A percentile compares a stretch with the other conserved stretches of the same genome.
Evolutionary conservation across 164 flowering plant species (phyloP).

Genomic region (Hamamelis virginiana): DNA sequence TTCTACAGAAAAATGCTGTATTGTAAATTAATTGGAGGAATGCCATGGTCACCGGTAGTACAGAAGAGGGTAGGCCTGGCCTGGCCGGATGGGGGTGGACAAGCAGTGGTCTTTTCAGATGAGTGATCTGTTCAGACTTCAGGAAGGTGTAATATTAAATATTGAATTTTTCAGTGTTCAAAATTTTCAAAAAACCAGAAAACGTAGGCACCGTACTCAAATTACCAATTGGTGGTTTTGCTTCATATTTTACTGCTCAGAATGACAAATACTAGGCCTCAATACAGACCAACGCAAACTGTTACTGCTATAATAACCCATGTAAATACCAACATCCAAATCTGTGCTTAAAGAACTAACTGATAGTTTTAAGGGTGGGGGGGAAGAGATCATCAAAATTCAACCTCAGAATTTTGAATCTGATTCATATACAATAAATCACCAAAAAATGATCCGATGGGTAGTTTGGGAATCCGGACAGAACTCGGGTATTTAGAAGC

Average conservation of each 20-base stretch:
- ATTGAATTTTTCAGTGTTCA: too few relatives aligned
- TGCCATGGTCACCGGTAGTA: neutral
- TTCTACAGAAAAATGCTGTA: too few relatives aligned
- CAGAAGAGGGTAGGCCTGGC: constrained; percentile 5
- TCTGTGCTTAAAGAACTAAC: too few relatives aligned
- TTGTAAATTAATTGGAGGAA: too few relatives aligned
- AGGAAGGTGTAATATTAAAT: too few relatives aligned
- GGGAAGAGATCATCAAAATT: constrained; percentile 2
- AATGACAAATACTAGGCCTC: too few relatives aligned
- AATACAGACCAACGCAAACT: neutral
- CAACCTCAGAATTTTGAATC: neutral
- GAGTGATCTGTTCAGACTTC: too few relatives aligned
- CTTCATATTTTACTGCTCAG: neutral
- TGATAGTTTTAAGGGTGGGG: neutral
- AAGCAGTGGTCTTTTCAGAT: neutral
- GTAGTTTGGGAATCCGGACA: neutral
- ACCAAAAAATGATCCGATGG: neutral
- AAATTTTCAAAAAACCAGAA: too few relatives aligned
- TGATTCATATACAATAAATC: neutral
- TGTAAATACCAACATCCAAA: too few relatives aligned
- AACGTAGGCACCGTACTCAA: too few relatives aligned
- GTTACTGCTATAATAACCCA: neutral
- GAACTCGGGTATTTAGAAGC: neutral
- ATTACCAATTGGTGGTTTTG: neutral
- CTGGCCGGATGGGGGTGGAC: constrained; percentile 3